Conservation (phyloP, 257 asterid species). For the Gynochthodes officinalis region DNA sequence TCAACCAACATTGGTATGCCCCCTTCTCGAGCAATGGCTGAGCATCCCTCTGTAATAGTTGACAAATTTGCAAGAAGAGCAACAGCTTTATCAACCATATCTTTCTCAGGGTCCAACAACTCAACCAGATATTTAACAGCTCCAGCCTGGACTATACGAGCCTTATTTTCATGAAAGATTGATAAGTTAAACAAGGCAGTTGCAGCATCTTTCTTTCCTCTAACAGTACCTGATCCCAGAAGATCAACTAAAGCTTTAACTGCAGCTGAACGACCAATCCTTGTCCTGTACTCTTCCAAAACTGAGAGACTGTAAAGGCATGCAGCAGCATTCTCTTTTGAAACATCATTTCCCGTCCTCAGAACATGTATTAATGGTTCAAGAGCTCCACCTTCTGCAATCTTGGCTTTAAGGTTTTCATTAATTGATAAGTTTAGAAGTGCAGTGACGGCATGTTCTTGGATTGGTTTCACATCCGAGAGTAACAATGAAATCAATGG, state of each 20-base stretch:
- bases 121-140: constrained; percentile 72
- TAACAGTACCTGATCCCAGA: constrained; percentile 58
- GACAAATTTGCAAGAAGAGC: constrained; percentile 93
- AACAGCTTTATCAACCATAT: constrained; percentile 88
- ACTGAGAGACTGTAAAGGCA: constrained; percentile 85
- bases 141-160: constrained; percentile 87
- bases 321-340: constrained; percentile 96
- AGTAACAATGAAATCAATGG: constrained; percentile 66
- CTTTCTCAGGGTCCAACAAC: constrained; percentile 59
- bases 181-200: constrained; percentile 87
- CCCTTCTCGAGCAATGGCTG: constrained; percentile 79
- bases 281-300: constrained; percentile 70
- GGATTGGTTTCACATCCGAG: constrained; percentile 51
- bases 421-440: constrained; percentile 77
- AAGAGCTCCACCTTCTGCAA: constrained; percentile 70
- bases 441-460: constrained; percentile 94
- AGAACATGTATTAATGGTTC: constrained; percentile 84
- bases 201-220: constrained; percentile 96
- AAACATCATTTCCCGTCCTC: constrained; percentile 64
- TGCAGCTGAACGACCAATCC: constrained; percentile 86
- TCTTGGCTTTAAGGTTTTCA: constrained; percentile 54
- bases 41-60: constrained; percentile 73
- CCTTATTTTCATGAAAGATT: constrained; percentile 87
- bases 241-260: constrained; percentile 78
- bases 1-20: constrained; percentile 82